A percentile compares a stretch with the other conserved stretches of the same genome.
phyloP scores from a whole-genome alignment of 805 yeast species.

The Lipomyces spencermartinsiae region DNA sequence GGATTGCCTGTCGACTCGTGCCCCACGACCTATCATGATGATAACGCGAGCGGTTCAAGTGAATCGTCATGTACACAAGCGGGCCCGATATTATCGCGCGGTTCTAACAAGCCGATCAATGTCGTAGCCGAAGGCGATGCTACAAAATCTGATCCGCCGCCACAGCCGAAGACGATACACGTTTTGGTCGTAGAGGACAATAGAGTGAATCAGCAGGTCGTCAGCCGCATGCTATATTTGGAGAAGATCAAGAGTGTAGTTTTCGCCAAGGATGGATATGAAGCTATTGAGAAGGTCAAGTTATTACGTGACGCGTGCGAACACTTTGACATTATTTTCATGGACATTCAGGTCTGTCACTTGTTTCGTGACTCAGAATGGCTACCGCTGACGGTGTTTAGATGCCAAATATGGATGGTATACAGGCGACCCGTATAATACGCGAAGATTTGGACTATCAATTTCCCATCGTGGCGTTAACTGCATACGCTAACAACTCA shows the following conservation, averaged over 20 bases:
- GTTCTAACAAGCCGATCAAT: background rate
- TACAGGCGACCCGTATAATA: slow-evolving; percentile 76
- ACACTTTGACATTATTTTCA: slow-evolving; percentile 73
- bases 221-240: slow-evolving; percentile 80
- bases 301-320: slow-evolving; percentile 47
- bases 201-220: slow-evolving; percentile 91
- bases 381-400: background rate
- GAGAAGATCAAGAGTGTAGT: slow-evolving; percentile 76
- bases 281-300: slow-evolving; percentile 73
- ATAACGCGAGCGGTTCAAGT: background rate
- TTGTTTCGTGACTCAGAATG: no score
- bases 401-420: slow-evolving; percentile 92
- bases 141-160: background rate
- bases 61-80: no score
- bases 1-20: no score
- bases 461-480: slow-evolving; percentile 86
- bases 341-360: slow-evolving; percentile 75
- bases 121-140: background rate
- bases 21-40: no score
- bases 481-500: slow-evolving; percentile 92
- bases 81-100: no score
- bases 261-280: slow-evolving; percentile 87
- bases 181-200: slow-evolving; percentile 95
- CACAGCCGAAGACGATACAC: slow-evolving; percentile 39
- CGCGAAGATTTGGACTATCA: slow-evolving; percentile 58